Conservation (phyloP, 768 basidiomycete species). For the Mrakia hoshinonis region DNA sequence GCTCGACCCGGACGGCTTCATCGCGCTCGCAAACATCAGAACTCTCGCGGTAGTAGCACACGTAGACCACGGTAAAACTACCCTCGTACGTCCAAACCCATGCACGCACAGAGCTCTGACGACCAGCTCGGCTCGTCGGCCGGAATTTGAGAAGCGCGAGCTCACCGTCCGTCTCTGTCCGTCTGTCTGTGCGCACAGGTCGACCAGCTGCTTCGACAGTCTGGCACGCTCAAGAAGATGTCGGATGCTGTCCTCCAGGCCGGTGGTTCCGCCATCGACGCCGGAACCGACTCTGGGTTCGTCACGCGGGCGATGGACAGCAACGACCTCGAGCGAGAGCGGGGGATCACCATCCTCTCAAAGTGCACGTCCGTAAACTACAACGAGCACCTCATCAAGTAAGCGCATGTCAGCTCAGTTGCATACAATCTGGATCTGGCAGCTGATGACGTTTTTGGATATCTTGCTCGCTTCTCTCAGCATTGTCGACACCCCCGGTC, state of each 20-base stretch:
- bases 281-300: constrained; percentile 25
- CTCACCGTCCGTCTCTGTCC: not conserved
- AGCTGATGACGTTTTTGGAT: not conserved
- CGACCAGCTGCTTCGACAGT: constrained; percentile 29
- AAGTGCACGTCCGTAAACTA: constrained; percentile 27
- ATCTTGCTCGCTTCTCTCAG: not conserved
- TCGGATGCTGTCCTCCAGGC: constrained; percentile 6
- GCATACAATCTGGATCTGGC: not conserved
- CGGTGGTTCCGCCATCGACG: not conserved
- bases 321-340: constrained; percentile 29
- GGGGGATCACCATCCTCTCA: constrained; percentile 30
- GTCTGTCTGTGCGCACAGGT: constrained; percentile 1
- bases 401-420: not conserved
- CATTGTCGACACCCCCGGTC: constrained; percentile 31
- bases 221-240: constrained; percentile 26
- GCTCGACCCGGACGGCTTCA: constrained; percentile 14
- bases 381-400: constrained; percentile 30
- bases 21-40: constrained; percentile 17
- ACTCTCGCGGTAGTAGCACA: constrained; percentile 27
- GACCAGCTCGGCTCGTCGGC: not conserved
- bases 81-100: constrained; percentile 1
- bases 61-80: constrained; percentile 27
- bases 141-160: not conserved
- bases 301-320: constrained; percentile 29
- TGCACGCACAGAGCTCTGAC: not conserved